phyloP scores from a whole-genome alignment of 345 rosid species.

The Chamaenerion angustifolium region DNA sequence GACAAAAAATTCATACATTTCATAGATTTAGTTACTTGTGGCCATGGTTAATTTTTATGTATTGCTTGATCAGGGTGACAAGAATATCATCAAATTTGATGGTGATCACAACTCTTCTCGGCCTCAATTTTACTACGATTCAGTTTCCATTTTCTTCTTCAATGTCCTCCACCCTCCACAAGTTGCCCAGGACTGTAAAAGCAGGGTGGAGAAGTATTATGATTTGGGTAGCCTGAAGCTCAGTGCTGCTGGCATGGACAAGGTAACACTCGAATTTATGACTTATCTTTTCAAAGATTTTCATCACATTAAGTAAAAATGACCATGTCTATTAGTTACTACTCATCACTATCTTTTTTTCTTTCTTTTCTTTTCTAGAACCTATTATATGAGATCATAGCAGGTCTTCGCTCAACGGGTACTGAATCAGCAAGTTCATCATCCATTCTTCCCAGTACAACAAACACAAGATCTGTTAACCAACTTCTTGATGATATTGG shows the following conservation, averaged over 20 bases:
- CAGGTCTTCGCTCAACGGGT: conserved; percentile 55
- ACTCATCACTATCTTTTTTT: conserved; percentile 4
- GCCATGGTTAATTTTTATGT: not conserved
- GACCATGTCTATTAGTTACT: not conserved
- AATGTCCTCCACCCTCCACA: conserved; percentile 85
- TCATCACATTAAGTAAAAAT: too few species aligned
- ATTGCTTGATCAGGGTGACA: conserved; percentile 56
- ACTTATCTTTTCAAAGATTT: too few species aligned
- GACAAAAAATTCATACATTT: not conserved
- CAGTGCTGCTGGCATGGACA: conserved; percentile 45
- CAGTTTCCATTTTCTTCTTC: conserved; percentile 87
- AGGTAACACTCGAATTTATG: conserved; percentile 12
- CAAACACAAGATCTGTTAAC: conserved; percentile 40
- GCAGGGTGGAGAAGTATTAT: conserved; percentile 71
- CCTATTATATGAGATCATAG: conserved; percentile 64
- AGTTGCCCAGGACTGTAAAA: conserved; percentile 30
- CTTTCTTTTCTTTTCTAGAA: conserved; percentile 34
- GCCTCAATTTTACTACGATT: conserved; percentile 83
- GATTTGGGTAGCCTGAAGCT: conserved; percentile 50
- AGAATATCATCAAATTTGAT: conserved; percentile 82
- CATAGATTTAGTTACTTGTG: not conserved
- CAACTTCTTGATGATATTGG: conserved; percentile 54
- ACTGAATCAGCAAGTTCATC: conserved; percentile 77
- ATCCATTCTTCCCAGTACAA: conserved; percentile 47
- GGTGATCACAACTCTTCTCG: conserved; percentile 94